Conservation (phyloP, 1,284 basidiomycete species). For the Ceratobasidium sp. region DNA sequence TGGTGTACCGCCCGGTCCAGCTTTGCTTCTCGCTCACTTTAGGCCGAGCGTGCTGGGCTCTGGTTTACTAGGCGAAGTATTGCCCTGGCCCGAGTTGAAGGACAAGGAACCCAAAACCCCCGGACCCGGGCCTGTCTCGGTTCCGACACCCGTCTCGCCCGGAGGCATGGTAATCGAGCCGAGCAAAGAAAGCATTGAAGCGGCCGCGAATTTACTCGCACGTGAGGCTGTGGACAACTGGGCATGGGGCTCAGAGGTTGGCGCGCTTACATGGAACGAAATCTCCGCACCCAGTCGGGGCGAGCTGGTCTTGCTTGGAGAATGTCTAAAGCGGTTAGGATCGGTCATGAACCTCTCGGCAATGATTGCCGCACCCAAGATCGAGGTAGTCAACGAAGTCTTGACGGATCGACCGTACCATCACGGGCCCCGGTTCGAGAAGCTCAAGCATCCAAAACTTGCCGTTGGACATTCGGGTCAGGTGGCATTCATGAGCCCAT, state of each 20-base stretch:
- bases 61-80: slow-evolving; percentile 21
- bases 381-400: slow-evolving; percentile 37
- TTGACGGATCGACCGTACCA: slow-evolving; percentile 37
- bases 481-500: slow-evolving; percentile 67
- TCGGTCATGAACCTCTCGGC: not conserved
- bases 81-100: slow-evolving; percentile 6
- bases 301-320: slow-evolving; percentile 27
- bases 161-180: slow-evolving; percentile 7
- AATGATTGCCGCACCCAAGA: slow-evolving; percentile 16
- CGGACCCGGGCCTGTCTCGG: slow-evolving; percentile 34
- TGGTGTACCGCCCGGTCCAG: slow-evolving; percentile 24
- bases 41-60: slow-evolving; percentile 18
- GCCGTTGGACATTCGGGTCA: slow-evolving; percentile 49
- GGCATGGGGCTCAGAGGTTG: slow-evolving; percentile 23
- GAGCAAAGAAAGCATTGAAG: slow-evolving; percentile 31
- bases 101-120: slow-evolving; percentile 28
- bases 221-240: slow-evolving; percentile 34
- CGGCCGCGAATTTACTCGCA: slow-evolving; percentile 13
- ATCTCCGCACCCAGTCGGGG: slow-evolving; percentile 5
- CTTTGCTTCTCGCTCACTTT: slow-evolving; percentile 16
- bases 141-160: slow-evolving; percentile 42
- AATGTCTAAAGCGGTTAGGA: not conserved
- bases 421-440: slow-evolving; percentile 17
- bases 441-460: slow-evolving; percentile 69
- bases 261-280: not conserved